Evolutionary conservation across 805 yeast species (phyloP), one percentile per base, ranked within the genome.

Genomic region (Candida adriatica): DNA sequence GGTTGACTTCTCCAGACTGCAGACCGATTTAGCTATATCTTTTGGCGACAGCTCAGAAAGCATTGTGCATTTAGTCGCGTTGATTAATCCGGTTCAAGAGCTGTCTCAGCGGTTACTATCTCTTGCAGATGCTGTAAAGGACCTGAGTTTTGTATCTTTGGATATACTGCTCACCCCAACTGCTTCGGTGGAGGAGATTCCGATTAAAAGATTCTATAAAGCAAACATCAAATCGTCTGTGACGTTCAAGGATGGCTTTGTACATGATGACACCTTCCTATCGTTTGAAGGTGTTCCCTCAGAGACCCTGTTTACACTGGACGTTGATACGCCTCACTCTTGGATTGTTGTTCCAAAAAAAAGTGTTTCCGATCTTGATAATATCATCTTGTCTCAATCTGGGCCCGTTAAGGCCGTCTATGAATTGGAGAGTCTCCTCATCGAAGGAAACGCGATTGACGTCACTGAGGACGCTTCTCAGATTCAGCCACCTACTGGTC

Each of bases 41-140:
- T 46, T 42, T 22, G 54, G 51, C 8, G 42, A 44, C 6, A 41
- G 41, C 2, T 37, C 42, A 0, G 34, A 49, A 3, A 63, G 68
- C 19, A 53, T 57, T 13, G 50, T 86, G 14, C 80, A 80, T 38
- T 47, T 87, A 5, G 54, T 72, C 5, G 59, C 82, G 0, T 55
- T 82, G 1, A 47, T 84, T 24, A 87, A 92, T 51, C 96, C 97
- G 1, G 54, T 75, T 2, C 70, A 72, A 37, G 88, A 81, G 43
- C 46, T 59, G 11, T 70, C 94, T 0, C 97, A 85, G 46, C 72
- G 70, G 29, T 46, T 75, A 7, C 43, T 80, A 0, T 59, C 79
- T 0, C 50, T 81, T 13, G 44, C 61, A 8, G 52, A 62, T n/a
- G 43, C 70, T 0, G 40, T 79, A 7, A 52, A 55, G 19, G 53